Conservation (phyloP, 192 early-diverging fungal genomes). For the Rhizoclosmatium globosum region DNA sequence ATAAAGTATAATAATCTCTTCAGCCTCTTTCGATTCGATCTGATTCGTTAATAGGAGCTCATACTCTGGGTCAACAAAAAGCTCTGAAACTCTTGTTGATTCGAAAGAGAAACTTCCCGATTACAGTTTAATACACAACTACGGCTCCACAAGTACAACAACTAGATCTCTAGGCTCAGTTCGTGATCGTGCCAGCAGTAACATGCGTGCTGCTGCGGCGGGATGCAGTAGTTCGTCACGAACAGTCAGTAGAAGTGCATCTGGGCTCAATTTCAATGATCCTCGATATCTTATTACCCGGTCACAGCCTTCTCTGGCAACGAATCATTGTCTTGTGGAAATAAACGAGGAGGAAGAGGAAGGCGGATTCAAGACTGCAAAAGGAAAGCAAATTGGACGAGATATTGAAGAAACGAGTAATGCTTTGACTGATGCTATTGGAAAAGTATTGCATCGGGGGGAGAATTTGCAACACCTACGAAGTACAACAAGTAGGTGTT, state of each 20-base stretch:
- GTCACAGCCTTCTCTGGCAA: background rate
- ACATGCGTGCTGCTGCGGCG: background rate
- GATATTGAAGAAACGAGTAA: background rate
- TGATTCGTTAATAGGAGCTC: too few species aligned
- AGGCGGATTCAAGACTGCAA: background rate
- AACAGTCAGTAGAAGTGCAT: background rate
- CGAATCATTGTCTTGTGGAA: background rate
- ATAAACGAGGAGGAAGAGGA: background rate
- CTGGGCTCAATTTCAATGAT: background rate
- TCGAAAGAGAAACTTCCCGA: background rate
- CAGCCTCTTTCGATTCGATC: too few species aligned
- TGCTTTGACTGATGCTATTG: background rate
- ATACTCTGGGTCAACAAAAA: background rate
- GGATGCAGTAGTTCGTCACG: background rate
- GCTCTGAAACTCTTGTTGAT: background rate
- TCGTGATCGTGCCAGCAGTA: conserved; percentile 3
- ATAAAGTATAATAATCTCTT: background rate
- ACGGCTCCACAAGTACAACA: background rate
- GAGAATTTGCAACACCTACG: background rate
- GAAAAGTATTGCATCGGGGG: background rate
- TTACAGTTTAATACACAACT: conserved; percentile 4
- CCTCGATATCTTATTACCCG: background rate
- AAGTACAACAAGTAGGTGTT: background rate
- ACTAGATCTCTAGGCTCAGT: background rate
- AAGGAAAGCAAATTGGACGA: background rate